A percentile compares a stretch with the other conserved stretches of the same genome.
Evolutionary conservation across 202 grass and related monocot species (phyloP).

Genomic region (Alloteropsis angusta): DNA sequence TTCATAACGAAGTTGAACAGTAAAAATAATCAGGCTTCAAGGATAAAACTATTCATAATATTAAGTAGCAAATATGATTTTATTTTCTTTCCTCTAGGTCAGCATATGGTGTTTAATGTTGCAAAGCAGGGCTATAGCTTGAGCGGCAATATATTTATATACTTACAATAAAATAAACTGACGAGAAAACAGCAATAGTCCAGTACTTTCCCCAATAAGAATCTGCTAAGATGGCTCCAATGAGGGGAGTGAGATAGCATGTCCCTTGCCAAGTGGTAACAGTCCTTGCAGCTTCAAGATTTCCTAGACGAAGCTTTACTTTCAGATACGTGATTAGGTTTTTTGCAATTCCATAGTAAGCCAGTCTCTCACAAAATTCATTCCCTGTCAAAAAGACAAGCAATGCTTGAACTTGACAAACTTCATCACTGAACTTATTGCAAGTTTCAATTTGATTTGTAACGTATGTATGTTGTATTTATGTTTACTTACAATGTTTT

Average conservation of each 20-base stretch:
- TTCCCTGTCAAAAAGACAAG: conserved; percentile 45
- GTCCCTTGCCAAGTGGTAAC: conserved; percentile 87
- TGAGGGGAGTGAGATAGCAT: conserved; percentile 75
- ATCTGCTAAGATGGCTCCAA: conserved; percentile 82
- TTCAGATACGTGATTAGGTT: conserved; percentile 81
- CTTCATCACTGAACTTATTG: background rate
- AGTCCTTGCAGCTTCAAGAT: conserved; percentile 65
- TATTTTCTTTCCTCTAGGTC: background rate
- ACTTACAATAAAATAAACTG: conserved; percentile 79
- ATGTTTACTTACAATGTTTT: background rate
- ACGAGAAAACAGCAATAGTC: conserved; percentile 74
- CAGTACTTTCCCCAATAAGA: conserved; percentile 80
- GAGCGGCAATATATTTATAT: conserved; percentile 13
- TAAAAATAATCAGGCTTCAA: background rate
- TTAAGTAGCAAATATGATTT: background rate
- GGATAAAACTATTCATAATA: background rate
- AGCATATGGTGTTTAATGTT: conserved; percentile 1
- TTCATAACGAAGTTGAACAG: background rate
- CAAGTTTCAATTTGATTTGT: background rate
- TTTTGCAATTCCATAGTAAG: conserved; percentile 75
- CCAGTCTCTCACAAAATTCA: conserved; percentile 82
- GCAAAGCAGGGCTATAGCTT: background rate
- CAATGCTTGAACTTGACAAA: background rate
- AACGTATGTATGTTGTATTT: background rate
- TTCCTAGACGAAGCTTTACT: conserved; percentile 58